Percentiles rank a stretch among this genome's conserved stretches.
Evolutionary conservation across 2,329 filamentous ascomycete species (phyloP).

Genomic region (Botrytis pseudocinerea): DNA sequence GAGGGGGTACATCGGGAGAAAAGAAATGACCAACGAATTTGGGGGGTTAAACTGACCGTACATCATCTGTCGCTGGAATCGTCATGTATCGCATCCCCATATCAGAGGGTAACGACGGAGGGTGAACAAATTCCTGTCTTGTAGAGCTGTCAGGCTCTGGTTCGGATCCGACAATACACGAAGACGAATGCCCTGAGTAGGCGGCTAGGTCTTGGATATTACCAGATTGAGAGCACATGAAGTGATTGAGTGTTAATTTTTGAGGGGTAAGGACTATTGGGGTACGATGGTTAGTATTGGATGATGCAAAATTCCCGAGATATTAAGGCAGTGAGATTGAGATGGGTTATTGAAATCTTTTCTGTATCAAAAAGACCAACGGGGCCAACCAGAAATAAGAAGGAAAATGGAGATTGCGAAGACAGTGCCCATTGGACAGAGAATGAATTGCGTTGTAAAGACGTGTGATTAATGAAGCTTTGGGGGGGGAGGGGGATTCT

Average conservation of each 20-base stretch:
- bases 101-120: constrained; percentile 37
- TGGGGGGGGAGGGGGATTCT: not conserved
- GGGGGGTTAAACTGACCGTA: constrained; percentile 37
- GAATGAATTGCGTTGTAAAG: not conserved
- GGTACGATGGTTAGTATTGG: constrained; percentile 30
- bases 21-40: constrained; percentile 35
- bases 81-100: constrained; percentile 43
- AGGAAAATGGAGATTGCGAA: constrained; percentile 15
- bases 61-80: constrained; percentile 41
- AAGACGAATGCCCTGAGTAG: constrained; percentile 39
- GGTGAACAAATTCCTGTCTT: constrained; percentile 39
- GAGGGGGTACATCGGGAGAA: constrained; percentile 27
- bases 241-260: constrained; percentile 37
- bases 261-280: constrained; percentile 35
- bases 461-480: constrained; percentile 1
- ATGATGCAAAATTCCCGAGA: constrained; percentile 6
- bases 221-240: constrained; percentile 43
- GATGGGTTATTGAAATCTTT: constrained; percentile 25
- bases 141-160: constrained; percentile 41
- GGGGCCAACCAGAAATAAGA: constrained; percentile 7
- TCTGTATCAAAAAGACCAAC: constrained; percentile 10
- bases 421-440: constrained; percentile 10
- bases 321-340: constrained; percentile 13
- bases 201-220: constrained; percentile 41
- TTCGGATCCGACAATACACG: constrained; percentile 40